A percentile compares a stretch with the other conserved stretches of the same genome.
Evolutionary conservation across 139 green algal genomes (phyloP).

Genomic region (Ettlia oleoabundans): DNA sequence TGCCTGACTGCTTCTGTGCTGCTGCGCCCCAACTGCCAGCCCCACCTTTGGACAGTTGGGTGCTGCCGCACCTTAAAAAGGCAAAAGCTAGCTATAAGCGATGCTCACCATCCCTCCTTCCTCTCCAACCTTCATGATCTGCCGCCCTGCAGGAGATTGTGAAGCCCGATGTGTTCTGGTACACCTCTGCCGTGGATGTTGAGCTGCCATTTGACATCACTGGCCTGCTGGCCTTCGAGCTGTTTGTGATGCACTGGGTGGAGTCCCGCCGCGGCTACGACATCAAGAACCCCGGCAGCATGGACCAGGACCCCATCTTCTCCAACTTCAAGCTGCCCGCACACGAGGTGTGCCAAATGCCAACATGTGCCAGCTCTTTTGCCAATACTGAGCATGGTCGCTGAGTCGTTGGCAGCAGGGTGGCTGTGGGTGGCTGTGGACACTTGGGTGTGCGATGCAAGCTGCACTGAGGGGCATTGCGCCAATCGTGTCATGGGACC

Average conservation of each 20-base stretch:
- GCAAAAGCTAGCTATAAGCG: no score
- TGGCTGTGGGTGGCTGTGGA: not conserved
- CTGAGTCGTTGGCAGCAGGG: not conserved
- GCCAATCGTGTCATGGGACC: no score
- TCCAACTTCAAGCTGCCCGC: constrained; percentile 71
- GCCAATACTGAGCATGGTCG: not conserved
- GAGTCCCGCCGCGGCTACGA: constrained; percentile 83
- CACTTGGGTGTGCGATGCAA: not conserved
- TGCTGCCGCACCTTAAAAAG: no score
- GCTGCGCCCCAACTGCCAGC: not conserved
- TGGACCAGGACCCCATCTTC: constrained; percentile 86
- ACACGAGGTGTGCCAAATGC: constrained; percentile 75
- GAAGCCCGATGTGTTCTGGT: constrained; percentile 78
- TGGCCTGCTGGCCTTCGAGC: constrained; percentile 84
- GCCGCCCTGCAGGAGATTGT: constrained; percentile 61
- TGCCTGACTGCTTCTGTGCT: not conserved
- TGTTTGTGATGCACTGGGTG: constrained; percentile 86
- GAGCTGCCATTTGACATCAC: constrained; percentile 75
- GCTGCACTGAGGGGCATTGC: no score
- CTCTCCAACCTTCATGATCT: not conserved
- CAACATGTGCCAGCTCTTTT: no score
- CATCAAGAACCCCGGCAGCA: constrained; percentile 78
- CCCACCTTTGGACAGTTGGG: not conserved
- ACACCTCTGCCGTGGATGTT: constrained; percentile 59
- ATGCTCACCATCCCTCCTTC: not conserved